Conservation (phyloP, 495 filamentous ascomycete genomes). For the Cetradonia linearis region DNA sequence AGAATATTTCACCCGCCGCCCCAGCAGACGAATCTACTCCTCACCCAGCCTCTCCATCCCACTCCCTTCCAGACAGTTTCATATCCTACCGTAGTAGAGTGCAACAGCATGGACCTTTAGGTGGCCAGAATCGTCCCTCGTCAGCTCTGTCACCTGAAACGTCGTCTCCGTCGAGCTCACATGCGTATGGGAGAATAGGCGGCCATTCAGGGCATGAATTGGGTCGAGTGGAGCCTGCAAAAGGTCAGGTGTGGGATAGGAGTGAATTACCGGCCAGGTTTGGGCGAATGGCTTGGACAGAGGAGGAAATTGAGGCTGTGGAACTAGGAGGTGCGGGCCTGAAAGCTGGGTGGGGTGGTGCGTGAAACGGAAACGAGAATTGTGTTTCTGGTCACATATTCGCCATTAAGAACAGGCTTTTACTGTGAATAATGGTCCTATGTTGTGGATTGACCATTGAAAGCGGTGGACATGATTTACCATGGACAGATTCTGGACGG, state of each 20-base stretch:
- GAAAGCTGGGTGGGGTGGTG: constrained; percentile 22
- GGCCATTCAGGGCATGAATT: constrained; percentile 53
- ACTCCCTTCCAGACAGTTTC: constrained; percentile 61
- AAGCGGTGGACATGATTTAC: neutral
- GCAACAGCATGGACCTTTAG: constrained; percentile 85
- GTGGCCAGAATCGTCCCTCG: constrained; percentile 39
- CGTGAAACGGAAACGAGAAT: neutral
- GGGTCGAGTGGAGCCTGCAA: constrained; percentile 56
- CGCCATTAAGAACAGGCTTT: neutral
- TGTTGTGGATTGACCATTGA: neutral
- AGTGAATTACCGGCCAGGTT: constrained; percentile 78
- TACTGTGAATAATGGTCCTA: neutral
- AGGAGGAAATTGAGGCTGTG: constrained; percentile 87
- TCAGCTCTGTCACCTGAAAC: constrained; percentile 22
- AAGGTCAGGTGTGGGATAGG: constrained; percentile 80
- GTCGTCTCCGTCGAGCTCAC: constrained; percentile 1
- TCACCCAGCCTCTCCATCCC: constrained; percentile 55
- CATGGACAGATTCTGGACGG: neutral
- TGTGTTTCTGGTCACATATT: neutral
- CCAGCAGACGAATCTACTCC: constrained; percentile 29
- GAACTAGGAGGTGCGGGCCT: constrained; percentile 82
- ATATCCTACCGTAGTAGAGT: constrained; percentile 85
- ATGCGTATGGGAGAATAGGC: constrained; percentile 47
- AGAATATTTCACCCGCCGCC: constrained; percentile 15
- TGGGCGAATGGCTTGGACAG: constrained; percentile 55